phyloP scores from a whole-genome alignment of 2,329 filamentous ascomycete genomes.

The Exophiala phaeomuriformis region DNA sequence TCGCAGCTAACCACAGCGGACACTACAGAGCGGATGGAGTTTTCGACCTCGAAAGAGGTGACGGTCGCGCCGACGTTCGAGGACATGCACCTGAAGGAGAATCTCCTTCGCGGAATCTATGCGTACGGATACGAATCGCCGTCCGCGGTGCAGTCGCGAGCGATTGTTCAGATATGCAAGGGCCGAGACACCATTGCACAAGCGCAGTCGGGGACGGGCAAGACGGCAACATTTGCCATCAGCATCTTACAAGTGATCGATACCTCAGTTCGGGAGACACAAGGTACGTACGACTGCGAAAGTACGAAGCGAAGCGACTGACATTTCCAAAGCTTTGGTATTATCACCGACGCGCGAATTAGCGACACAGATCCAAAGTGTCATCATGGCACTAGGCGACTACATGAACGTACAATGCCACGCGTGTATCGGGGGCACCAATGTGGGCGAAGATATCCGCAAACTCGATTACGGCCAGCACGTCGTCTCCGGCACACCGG shows the following conservation, averaged over 20 bases:
- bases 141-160: constrained; percentile 93
- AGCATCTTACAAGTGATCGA: constrained; percentile 95
- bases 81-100: constrained; percentile 96
- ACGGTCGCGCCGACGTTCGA: constrained; percentile 86
- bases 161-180: constrained; percentile 98
- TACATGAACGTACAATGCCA: constrained; percentile 99
- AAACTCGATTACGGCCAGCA: constrained; percentile 97
- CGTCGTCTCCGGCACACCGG: constrained; percentile 95
- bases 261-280: constrained; percentile 82
- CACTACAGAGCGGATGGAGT: constrained; percentile 78
- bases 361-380: constrained; percentile 95
- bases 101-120: constrained; percentile 92
- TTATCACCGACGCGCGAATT: constrained; percentile 94
- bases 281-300: constrained; percentile 43
- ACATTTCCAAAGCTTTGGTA: constrained; percentile 59
- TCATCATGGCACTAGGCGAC: constrained; percentile 98
- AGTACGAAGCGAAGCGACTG: background rate
- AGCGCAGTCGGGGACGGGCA: constrained; percentile 93
- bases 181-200: constrained; percentile 98
- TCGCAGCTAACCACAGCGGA: too few species aligned
- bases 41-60: constrained; percentile 95
- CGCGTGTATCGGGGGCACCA: constrained; percentile 95
- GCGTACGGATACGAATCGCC: constrained; percentile 98
- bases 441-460: constrained; percentile 94
- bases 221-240: constrained; percentile 94